Percentiles rank a stretch among this genome's conserved stretches.
phyloP scores from a whole-genome alignment of 2,329 filamentous ascomycete genomes.

The Cadophora malorum region DNA sequence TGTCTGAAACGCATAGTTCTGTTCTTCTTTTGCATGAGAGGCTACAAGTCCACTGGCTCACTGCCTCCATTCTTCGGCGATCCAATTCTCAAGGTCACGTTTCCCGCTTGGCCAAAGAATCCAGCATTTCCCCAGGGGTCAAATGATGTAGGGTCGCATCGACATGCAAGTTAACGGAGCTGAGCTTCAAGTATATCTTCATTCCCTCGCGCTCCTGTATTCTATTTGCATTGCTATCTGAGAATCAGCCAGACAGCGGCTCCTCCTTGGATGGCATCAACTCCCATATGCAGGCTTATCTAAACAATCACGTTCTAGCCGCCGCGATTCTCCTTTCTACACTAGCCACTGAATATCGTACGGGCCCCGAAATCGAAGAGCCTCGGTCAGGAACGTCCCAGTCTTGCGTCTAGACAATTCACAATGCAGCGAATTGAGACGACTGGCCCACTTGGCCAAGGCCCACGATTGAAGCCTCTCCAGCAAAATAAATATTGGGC shows the following conservation, averaged over 20 bases:
- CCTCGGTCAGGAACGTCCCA: too few species aligned
- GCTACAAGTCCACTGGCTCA: too few species aligned
- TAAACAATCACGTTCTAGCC: background rate
- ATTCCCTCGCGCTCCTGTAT: background rate
- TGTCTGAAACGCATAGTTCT: too few species aligned
- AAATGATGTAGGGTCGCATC: background rate
- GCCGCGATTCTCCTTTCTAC: background rate
- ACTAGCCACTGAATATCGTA: too few species aligned
- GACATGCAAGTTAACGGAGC: background rate
- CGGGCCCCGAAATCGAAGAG: too few species aligned
- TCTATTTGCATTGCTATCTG: too few species aligned
- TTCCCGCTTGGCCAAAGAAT: too few species aligned
- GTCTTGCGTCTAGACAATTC: background rate
- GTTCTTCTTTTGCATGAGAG: too few species aligned
- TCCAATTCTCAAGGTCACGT: constrained; percentile 2
- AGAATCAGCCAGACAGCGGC: background rate
- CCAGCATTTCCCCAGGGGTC: too few species aligned
- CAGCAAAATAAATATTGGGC: constrained; percentile 16
- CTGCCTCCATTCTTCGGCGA: too few species aligned
- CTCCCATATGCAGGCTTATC: background rate
- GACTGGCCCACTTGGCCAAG: background rate
- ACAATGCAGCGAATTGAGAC: background rate
- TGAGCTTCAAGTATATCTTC: constrained; percentile 1
- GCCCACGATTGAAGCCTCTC: background rate
- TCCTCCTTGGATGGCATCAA: background rate